Conservation (phyloP, 2,329 filamentous ascomycete species). For the Exophiala viscosa region DNA sequence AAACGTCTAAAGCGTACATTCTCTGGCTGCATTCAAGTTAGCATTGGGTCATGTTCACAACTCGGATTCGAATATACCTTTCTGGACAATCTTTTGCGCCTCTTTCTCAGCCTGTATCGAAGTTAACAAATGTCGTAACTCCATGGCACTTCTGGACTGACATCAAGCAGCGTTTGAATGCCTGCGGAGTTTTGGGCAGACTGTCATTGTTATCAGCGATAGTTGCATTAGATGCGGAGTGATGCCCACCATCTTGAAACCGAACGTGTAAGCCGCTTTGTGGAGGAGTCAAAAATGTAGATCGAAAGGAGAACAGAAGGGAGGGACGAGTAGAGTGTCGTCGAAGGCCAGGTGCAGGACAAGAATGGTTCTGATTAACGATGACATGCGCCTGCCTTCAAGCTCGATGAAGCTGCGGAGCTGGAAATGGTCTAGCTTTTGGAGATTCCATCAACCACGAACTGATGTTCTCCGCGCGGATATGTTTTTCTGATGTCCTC, state of each 20-base stretch:
- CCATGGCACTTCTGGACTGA: constrained; percentile 53
- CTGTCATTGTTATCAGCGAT: constrained; percentile 49
- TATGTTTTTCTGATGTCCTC: neutral
- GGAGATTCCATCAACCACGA: neutral
- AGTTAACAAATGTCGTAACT: constrained; percentile 13
- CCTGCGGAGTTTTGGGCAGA: constrained; percentile 97
- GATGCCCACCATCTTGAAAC: constrained; percentile 28
- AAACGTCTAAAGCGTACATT: constrained; percentile 60
- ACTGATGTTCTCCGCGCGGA: neutral
- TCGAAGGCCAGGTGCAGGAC: no score
- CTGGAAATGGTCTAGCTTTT: constrained; percentile 13
- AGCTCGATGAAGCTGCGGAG: constrained; percentile 18
- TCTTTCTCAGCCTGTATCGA: constrained; percentile 80
- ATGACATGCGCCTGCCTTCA: constrained; percentile 9
- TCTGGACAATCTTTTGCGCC: constrained; percentile 98
- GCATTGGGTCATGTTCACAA: constrained; percentile 16
- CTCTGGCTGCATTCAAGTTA: constrained; percentile 62
- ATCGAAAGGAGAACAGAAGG: neutral
- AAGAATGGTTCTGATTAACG: neutral
- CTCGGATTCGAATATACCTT: constrained; percentile 58
- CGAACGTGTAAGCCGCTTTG: neutral
- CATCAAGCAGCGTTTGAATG: constrained; percentile 98
- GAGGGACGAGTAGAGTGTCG: no score
- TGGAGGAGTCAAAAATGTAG: neutral
- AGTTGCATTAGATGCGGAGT: neutral